Evolutionary conservation across 2,329 filamentous ascomycete species (phyloP).

Genomic region (Colletotrichum endophyticum): DNA sequence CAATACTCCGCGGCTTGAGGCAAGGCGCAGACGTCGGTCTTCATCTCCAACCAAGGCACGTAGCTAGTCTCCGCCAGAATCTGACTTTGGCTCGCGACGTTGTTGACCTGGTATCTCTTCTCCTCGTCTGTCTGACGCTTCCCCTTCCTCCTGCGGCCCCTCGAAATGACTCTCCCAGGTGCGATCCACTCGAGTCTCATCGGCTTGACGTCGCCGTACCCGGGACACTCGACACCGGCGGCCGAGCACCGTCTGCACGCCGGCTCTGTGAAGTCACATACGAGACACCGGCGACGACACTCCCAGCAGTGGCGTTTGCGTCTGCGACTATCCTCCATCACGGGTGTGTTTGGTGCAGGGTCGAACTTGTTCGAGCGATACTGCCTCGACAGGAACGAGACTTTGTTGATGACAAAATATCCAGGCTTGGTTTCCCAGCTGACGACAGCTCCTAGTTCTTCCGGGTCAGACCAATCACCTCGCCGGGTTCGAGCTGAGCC

Average conservation of each 20-base stretch:
- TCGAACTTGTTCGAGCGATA: not conserved
- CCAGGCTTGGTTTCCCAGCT: not conserved
- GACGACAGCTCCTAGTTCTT: not conserved
- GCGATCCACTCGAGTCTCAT: not conserved
- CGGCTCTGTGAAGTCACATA: not conserved
- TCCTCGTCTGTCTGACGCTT: not conserved
- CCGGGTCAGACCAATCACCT: not conserved
- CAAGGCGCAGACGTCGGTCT: not conserved
- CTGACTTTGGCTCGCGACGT: not conserved
- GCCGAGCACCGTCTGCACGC: not conserved
- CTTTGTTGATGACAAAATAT: not conserved
- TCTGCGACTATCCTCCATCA: not conserved
- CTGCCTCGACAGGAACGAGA: not conserved
- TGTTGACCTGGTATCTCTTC: not conserved
- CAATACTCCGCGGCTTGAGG: not conserved
- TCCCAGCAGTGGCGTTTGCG: conserved; percentile 5
- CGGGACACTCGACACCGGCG: not conserved
- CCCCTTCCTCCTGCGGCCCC: not conserved
- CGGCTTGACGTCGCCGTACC: not conserved
- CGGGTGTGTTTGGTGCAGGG: not conserved
- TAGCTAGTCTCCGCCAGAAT: not conserved
- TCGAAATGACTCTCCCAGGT: not conserved
- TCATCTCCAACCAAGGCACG: not conserved
- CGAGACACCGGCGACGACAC: not conserved
- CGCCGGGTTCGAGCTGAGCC: not conserved